phyloP scores from a whole-genome alignment of 208 protist species.

The Crithidia bombi region DNA sequence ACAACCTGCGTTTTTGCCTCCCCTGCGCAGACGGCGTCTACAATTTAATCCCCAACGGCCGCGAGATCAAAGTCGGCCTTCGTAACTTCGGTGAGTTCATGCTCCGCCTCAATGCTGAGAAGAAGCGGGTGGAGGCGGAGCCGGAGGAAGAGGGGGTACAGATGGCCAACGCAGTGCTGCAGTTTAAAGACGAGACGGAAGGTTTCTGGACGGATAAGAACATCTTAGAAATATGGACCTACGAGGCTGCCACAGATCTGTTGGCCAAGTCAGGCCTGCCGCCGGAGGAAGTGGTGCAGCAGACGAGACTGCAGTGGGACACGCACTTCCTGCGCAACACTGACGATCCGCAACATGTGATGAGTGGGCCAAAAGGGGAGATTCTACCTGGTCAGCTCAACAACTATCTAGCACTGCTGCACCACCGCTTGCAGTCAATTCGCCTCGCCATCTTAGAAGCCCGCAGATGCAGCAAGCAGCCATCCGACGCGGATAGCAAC shows the following conservation, averaged over 20 bases:
- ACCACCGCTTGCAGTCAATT: slow-evolving; percentile 25
- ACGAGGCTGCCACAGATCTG: slow-evolving; percentile 30
- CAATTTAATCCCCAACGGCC: slow-evolving; percentile 55
- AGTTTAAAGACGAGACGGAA: neutral
- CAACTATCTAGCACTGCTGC: slow-evolving; percentile 28
- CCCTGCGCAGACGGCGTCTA: slow-evolving; percentile 34
- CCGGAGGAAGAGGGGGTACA: neutral
- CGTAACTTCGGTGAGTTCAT: slow-evolving; percentile 52
- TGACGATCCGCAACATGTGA: slow-evolving; percentile 22
- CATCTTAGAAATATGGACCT: slow-evolving; percentile 37
- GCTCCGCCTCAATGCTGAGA: slow-evolving; percentile 39
- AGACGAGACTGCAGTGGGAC: slow-evolving; percentile 39
- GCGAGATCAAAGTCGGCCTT: slow-evolving; percentile 40
- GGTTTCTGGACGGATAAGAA: slow-evolving; percentile 30
- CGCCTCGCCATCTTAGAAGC: slow-evolving; percentile 35
- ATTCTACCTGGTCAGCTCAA: slow-evolving; percentile 27
- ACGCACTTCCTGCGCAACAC: slow-evolving; percentile 26
- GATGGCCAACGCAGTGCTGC: neutral
- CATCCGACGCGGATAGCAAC: slow-evolving; percentile 20
- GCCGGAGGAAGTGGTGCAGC: slow-evolving; percentile 36
- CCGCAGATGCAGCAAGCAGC: slow-evolving; percentile 23
- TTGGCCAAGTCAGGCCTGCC: slow-evolving; percentile 29
- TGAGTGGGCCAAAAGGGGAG: slow-evolving; percentile 3
- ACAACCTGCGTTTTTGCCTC: slow-evolving; percentile 42
- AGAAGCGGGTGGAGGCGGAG: slow-evolving; percentile 19